Base-by-base conservation (phyloP, 208 protist species). In the Trypanosomatidae sp. region DNA sequence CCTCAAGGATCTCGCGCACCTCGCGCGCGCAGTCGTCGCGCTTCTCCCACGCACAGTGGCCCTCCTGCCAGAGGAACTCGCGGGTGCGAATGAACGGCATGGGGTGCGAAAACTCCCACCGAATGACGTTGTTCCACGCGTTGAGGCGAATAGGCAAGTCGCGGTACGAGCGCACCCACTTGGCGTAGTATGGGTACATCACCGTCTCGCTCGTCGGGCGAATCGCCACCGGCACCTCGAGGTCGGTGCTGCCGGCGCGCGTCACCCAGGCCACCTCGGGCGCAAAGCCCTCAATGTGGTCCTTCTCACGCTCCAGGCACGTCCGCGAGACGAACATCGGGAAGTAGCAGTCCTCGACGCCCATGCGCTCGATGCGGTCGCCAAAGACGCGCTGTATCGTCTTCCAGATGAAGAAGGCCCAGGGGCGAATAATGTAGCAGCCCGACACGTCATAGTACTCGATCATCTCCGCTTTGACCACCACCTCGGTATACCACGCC, bases 41-140 rank as follows among this genome's bases (percentile, higher is more conserved):
- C 11, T 68, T 97, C 8, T 84, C 81, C 69, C 88, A 96, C 18
- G 95, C 96, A 52, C 83, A 92, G 70, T 95, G 93, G 16, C 97
- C 97, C 77, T 99, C 98, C 80, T 99, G 97, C 98, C 98, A 99
- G 15, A 99, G 82, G 67, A 99, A 99, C 82, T 99, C 97, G 42
- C 98, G 78, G 6, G 93, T 97, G 53, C 98, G 92, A 53, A 99
- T 93, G 77, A 99, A 99, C 21, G 98, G 98, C 20, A 91, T 97
- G 20, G 97, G 95, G 61, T 98, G 84, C 61, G 97, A 99, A 68
- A 99, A 99, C 82, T 99, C 97, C 97, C 97, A 99, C 43, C 97
- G 92, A 20, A 99, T 96, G 35, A 99, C 96, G 60, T 98, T 99
- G 58, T 93, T 96, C 96, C 96, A 99, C 87, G 97, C 94, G 61